A percentile compares a stretch with the other conserved stretches of the same genome.
Evolutionary conservation across 2,329 filamentous ascomycete species (phyloP).

Genomic region (Beauveria sp.): DNA sequence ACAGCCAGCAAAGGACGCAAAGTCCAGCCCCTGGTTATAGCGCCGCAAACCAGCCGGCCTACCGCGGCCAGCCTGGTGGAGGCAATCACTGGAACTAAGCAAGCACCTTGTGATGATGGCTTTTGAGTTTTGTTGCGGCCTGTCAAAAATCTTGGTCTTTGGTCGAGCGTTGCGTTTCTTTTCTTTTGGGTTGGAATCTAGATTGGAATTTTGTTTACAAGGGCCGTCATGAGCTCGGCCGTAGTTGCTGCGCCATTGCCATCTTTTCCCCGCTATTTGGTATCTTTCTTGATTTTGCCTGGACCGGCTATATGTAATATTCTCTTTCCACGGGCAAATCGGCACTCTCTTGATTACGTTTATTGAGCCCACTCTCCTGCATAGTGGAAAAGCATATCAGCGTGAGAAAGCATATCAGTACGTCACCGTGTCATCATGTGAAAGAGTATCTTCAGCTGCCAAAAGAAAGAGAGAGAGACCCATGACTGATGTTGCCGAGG

Average conservation of each 20-base stretch:
- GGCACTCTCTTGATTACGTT: background rate
- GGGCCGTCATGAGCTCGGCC: constrained; percentile 7
- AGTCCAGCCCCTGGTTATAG: constrained; percentile 8
- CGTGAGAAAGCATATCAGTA: too few species aligned
- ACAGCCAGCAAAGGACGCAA: constrained; percentile 7
- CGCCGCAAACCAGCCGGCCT: constrained; percentile 1
- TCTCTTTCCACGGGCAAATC: background rate
- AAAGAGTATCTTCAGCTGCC: background rate
- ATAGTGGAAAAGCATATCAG: background rate
- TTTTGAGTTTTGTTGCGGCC: background rate
- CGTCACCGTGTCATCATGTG: background rate
- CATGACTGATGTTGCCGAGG: background rate
- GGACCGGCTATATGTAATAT: background rate
- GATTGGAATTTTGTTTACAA: background rate
- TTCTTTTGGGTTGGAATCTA: background rate
- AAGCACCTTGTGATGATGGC: background rate
- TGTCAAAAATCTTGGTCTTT: background rate
- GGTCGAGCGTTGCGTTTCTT: background rate
- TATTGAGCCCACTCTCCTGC: background rate
- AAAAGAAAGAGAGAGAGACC: background rate
- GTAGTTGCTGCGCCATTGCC: background rate
- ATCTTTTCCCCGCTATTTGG: background rate
- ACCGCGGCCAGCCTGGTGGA: constrained; percentile 6
- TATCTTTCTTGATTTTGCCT: background rate
- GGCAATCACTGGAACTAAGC: constrained; percentile 4